Evolutionary conservation across 2,329 filamentous ascomycete genomes (phyloP), one percentile per base, ranked within the genome.

Genomic region (Xylariales sp.): DNA sequence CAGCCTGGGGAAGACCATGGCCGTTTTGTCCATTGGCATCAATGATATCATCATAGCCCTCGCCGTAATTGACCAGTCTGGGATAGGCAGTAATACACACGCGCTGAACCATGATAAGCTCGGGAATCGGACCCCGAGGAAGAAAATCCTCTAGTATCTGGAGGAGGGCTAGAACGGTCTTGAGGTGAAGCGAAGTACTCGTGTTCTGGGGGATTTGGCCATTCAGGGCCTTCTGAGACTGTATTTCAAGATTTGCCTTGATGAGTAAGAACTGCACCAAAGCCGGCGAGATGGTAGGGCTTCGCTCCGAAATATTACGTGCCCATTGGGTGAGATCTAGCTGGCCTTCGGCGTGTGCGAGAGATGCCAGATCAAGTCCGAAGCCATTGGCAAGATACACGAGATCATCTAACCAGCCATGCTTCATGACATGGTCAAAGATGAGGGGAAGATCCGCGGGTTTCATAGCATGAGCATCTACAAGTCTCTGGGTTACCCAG

Each of bases 71-170:
- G 83, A 99, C 97, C 36, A 99, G 83, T 50, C 96, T 88, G 7
- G 96, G 97, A 75, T 98, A 99, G 0, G 92, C 91, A 64, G 94
- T 94, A 70, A 99, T 94, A 78, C 94, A 97, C 61, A 90, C 89
- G 39, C 95, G 89, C 80, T 97, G 94, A 34, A 97, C 88, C 14
- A 89, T 83, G 57, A 96, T 93, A 30, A 97, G 85, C 61, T 95
- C 91, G 58, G 91, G 79, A 64, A 88, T 78, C 71, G 86, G 83
- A 65, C 84, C 81, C 80, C 87, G 83, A 68, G 88, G 87, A 54
- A 90, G 75, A 53, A 87, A 91, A 68, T 92, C 90, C 69, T 93
- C 90, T 39, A 97, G 85, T 52, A 97, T 92, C 72, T 91, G 88
- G 14, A 98, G 84, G 62, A 98, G 82, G 0, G 90, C 89, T 53